A percentile compares a stretch with the other conserved stretches of the same genome.
These are phyloP conservation scores for Ustilago bromivora DNA, from an alignment of 1,284 basidiomycete genomes.

Conservation along the genomic window DNA sequence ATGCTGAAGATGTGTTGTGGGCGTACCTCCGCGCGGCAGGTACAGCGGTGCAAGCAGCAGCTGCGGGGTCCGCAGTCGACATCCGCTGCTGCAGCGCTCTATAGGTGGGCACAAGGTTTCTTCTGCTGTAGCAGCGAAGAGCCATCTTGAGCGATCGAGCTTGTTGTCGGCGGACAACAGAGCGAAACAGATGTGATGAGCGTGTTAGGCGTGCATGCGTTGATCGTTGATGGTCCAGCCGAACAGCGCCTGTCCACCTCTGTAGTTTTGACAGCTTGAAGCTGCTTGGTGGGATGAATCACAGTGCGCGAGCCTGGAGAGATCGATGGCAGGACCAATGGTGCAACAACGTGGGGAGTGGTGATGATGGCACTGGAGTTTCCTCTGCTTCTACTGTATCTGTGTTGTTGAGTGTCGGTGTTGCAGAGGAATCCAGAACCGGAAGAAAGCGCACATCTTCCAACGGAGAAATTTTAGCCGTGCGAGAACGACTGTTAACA, in stretches of 20 bases:
- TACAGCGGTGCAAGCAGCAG: conserved; percentile 2
- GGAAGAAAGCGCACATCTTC: conserved; percentile 10
- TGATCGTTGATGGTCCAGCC: background rate
- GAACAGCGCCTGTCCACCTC: background rate
- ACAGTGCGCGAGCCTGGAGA: background rate
- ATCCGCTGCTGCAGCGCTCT: conserved; percentile 15
- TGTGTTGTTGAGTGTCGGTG: background rate
- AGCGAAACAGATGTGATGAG: background rate
- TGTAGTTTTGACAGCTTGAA: background rate
- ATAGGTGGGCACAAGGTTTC: conserved; percentile 36
- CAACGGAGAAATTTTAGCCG: conserved; percentile 2
- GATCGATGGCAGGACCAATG: background rate
- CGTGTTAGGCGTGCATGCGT: background rate
- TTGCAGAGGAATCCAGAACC: conserved; percentile 7
- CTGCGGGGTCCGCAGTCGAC: background rate
- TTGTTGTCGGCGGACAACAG: background rate
- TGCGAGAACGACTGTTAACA: conserved; percentile 9
- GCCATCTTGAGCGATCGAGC: conserved; percentile 24
- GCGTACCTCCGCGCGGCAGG: background rate
- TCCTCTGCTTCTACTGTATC: background rate
- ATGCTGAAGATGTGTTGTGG: background rate
- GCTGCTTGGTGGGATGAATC: background rate
- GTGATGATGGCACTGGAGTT: background rate
- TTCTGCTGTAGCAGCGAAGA: conserved; percentile 44
- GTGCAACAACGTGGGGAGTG: background rate